These are phyloP conservation scores for Podospora anserina DNA, from an alignment of 495 filamentous ascomycete genomes.

Conservation along the genomic window DNA sequence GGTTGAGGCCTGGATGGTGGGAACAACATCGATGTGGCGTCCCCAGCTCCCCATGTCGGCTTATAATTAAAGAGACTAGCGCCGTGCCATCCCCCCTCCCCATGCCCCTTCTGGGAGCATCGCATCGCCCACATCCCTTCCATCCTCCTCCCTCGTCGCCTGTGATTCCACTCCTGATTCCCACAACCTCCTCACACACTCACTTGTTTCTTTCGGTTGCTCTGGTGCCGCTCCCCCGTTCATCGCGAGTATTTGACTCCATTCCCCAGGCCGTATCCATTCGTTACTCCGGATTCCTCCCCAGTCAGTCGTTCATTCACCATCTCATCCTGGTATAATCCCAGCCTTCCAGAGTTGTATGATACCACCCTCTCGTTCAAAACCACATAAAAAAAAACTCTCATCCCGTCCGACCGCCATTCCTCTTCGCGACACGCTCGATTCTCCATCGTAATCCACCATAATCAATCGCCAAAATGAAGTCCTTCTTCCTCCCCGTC, in stretches of 20 bases:
- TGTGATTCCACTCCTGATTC: conserved; percentile 1
- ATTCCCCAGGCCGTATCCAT: background rate
- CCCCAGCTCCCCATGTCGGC: conserved; percentile 15
- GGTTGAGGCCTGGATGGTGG: too few relatives aligned
- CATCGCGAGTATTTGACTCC: background rate
- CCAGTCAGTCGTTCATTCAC: conserved; percentile 2
- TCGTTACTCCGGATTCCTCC: background rate
- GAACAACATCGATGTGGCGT: conserved; percentile 1
- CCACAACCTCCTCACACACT: background rate
- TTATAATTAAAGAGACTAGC: conserved; percentile 16
- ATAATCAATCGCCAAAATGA: conserved; percentile 31
- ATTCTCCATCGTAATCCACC: background rate
- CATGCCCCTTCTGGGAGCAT: background rate
- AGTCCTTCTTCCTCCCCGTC: conserved; percentile 31
- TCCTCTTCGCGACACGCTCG: conserved; percentile 7
- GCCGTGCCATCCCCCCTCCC: conserved; percentile 11
- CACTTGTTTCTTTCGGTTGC: conserved; percentile 6
- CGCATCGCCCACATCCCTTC: background rate
- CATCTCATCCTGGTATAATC: background rate
- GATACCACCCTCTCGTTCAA: background rate
- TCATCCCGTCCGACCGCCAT: conserved; percentile 10
- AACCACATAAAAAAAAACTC: background rate
- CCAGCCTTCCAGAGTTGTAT: background rate
- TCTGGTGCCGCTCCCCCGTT: conserved; percentile 8
- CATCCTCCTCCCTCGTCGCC: background rate